A percentile compares a stretch with the other conserved stretches of the same genome.
Evolutionary conservation across 2,329 filamentous ascomycete genomes (phyloP).

Genomic region (Talaromyces rugulosus): DNA sequence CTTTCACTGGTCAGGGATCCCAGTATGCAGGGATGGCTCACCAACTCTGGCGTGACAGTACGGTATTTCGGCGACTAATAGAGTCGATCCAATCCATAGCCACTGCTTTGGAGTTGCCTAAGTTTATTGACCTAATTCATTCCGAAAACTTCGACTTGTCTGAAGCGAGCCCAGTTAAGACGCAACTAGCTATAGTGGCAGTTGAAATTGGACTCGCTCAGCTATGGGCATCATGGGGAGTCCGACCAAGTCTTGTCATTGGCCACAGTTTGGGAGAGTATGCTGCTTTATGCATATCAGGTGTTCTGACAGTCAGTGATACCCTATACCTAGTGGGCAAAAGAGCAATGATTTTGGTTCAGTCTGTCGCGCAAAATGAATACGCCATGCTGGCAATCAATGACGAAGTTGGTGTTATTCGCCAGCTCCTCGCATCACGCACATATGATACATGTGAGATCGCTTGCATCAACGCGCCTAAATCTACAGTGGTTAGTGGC

Average conservation of each 20-base stretch:
- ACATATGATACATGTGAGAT: background rate
- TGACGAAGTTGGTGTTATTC: background rate
- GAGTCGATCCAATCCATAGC: conserved; percentile 24
- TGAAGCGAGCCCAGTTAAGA: conserved; percentile 21
- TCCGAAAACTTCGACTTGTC: conserved; percentile 18
- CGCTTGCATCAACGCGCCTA: conserved; percentile 40
- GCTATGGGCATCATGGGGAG: conserved; percentile 27
- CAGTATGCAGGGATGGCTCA: conserved; percentile 29
- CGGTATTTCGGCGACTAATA: conserved; percentile 24
- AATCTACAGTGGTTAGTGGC: conserved; percentile 41
- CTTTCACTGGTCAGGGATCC: conserved; percentile 31
- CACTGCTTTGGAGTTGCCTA: conserved; percentile 24
- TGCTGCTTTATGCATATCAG: conserved; percentile 26
- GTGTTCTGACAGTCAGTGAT: conserved; percentile 24
- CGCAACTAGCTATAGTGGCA: conserved; percentile 25
- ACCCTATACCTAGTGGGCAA: conserved; percentile 28
- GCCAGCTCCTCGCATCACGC: background rate
- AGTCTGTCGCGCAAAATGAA: background rate
- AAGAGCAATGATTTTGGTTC: conserved; percentile 23
- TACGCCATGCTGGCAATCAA: conserved; percentile 6
- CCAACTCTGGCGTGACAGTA: conserved; percentile 22
- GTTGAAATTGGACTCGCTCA: conserved; percentile 29
- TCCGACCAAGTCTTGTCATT: conserved; percentile 26
- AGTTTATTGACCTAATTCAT: conserved; percentile 25
- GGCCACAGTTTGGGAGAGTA: conserved; percentile 32